Evolutionary conservation across 208 protist species (phyloP).

Genomic region (Leishmania braziliensis): DNA sequence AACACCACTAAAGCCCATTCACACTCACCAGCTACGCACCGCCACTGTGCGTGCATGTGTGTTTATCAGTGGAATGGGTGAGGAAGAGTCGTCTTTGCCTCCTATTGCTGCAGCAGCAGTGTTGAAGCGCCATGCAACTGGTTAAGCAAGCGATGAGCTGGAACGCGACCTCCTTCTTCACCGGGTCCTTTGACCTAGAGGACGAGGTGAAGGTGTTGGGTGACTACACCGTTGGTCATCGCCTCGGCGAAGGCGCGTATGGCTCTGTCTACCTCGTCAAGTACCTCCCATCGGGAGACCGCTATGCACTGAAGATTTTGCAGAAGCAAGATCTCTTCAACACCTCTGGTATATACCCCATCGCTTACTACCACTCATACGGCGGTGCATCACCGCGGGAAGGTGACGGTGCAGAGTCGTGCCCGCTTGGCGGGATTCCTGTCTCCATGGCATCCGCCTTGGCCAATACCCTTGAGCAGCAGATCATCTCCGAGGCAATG

Average conservation of each 20-base stretch:
- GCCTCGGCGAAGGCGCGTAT: slow-evolving; percentile 88
- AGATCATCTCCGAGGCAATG: slow-evolving; percentile 86
- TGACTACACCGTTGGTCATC: slow-evolving; percentile 78
- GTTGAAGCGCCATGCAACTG: slow-evolving; percentile 4
- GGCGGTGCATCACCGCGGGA: background rate
- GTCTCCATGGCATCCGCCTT: slow-evolving; percentile 13
- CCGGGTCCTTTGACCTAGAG: slow-evolving; percentile 59
- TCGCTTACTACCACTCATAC: background rate
- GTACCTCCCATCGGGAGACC: slow-evolving; percentile 76
- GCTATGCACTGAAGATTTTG: slow-evolving; percentile 88
- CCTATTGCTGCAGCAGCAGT: background rate
- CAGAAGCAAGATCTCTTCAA: slow-evolving; percentile 75
- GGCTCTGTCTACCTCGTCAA: slow-evolving; percentile 86
- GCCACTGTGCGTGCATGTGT: slow-evolving; percentile 2
- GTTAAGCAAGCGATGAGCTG: slow-evolving; percentile 15
- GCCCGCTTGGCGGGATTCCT: slow-evolving; percentile 9
- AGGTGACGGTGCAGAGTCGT: background rate
- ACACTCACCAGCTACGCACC: background rate
- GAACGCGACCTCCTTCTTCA: slow-evolving; percentile 64
- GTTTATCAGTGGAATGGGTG: background rate
- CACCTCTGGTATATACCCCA: slow-evolving; percentile 14
- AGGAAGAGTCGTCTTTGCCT: background rate
- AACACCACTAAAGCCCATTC: background rate
- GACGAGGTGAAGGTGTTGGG: slow-evolving; percentile 73
- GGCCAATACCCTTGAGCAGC: slow-evolving; percentile 46